Evolutionary conservation across 1,284 basidiomycete species (phyloP), one percentile per base, ranked within the genome.

Genomic region (Fomitopsis schrenkii): DNA sequence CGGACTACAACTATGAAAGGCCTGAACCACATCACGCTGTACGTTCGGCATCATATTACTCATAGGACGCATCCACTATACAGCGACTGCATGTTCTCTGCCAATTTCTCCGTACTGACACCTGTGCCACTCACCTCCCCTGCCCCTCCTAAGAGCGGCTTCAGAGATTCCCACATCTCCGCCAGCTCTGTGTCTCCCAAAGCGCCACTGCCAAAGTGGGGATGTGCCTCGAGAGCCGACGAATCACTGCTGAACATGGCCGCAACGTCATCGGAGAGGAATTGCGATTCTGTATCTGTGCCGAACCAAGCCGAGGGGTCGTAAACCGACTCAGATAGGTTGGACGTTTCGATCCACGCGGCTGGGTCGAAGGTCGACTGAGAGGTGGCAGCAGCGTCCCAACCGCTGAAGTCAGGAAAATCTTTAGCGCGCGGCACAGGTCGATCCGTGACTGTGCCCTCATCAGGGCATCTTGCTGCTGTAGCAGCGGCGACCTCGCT

Each of bases 151-250:
- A 71, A 53, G 22, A 73, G 62, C 14, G 70, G 70, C 57, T 61
- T 61, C 64, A 73, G 59, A 12, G 68, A 62, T 48, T 63, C 65
- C 71, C 67, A 71, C 36, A 73, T 65, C 63, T 71, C 68, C 41
- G 61, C 60, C 5, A 72, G 63, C 60, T 72, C 67, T 40, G 68
- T 54, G 33, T 68, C 63, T 9, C 45, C 60, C 36, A 67, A 35
- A 3, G 41, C 66, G 33, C 61, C 36, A 38, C 60, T 53, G 10
- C 38, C 19, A n/a, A 46, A 22, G 55, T 52, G 48, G 2, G 26
- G 2, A n/a, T 33, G 7, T 33, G 15, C 46, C 5, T 33, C 52
- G 19, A 5, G 5, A 5, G 44, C 46, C 55, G 10, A 38, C 10
- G 50, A 22, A 33, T 54, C 59, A 15, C 17, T 48, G 33, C 57